Evolutionary conservation across 192 early-diverging fungal species (phyloP), one percentile per base, ranked within the genome.

Genomic region (Pilaira anomala): DNA sequence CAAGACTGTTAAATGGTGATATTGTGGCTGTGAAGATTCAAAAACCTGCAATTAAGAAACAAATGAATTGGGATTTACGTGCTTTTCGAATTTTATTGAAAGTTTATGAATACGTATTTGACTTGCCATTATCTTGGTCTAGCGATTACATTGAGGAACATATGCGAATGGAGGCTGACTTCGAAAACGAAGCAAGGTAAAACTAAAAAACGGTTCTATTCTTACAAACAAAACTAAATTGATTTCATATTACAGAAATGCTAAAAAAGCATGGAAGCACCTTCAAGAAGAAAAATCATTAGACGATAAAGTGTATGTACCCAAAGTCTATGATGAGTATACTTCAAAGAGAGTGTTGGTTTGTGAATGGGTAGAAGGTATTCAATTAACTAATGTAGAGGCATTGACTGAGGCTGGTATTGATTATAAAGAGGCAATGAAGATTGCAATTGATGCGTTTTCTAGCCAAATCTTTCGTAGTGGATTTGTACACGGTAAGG

Each of bases 1-100:
- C 91, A 2, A 81, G 69, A 18, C 69, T 93, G 7, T 75, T 78
- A n/a, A 81, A 82, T 40, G 86, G 87, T 11, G 81, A 83, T 9
- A 51, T 59, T 0, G 93, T 97, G 6, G 95, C 95, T 0, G 92
- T 97, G 25, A 97, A 97, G 78, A 78, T 97, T 4, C 95, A 97
- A 62, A 97, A 95, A 62, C 95, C 93, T 0, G 90, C 88, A 63
- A 94, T 97, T 36, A 70, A 64, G 50, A 65, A 81, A 29, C 95
- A 98, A 73, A 93, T 96, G 25, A 84, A 79, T 36, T 88, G 86
- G 83, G 95, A 98, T 70, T 62, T 98, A 64, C 69, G 84, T 25
- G 85, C 87, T 6, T 83, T 87, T 55, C 74, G 84, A 12, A 39
- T 84, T 24, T 73, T 94, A 21, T 74, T 88, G 29, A 59, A 75